Evolutionary conservation across 441 rosid genomes (phyloP), one percentile per base, ranked within the genome.

Genomic region (Geranium incanum): DNA sequence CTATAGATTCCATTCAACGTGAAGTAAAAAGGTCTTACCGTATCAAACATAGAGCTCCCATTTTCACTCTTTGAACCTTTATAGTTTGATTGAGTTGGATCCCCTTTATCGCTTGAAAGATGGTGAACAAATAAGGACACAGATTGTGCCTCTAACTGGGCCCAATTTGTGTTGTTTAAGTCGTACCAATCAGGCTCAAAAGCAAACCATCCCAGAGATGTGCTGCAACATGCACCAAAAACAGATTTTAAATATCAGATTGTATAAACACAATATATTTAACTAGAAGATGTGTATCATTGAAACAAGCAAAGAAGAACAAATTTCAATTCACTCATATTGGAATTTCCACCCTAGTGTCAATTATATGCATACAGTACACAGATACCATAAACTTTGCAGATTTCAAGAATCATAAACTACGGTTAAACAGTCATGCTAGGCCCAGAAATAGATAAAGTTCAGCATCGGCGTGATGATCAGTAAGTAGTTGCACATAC

Each of bases 151-250:
- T 92, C 98, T 48, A 91, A 86, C 76, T 81, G 87, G 72, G 98
- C 80, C 76, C 87, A 91, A 80, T 83, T 89, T 73, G 81, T 74
- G 74, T 84, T 78, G 72, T 84, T 86, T 63, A 79, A 82, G 74
- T 95, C 97, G 67, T 68, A 86, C 96, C 95, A 95, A 81, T 88
- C 95, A 21, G 97, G 96, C 84, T 89, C 97, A 86, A 79, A 85
- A 75, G 98, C 93, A 91, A 95, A 95, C 98, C 99, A 95, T 73
- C 97, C 93, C 86, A 95, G 83, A 73, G 94, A 86, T 73, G 92
- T 87, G 88, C 99, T 95, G 86, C 63, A 83, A 76, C 68, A 83
- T 36, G 76, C 67, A 77, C 64, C 72, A 80, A 78, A 72, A 38
- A 62, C 33, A 78, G 77, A 41, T 72, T 71, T 28, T 37, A 69